Percentiles rank a stretch among this genome's conserved stretches.
Evolutionary conservation across 139 green algal species (phyloP).

Genomic region (Chlorokybus atmophyticus): DNA sequence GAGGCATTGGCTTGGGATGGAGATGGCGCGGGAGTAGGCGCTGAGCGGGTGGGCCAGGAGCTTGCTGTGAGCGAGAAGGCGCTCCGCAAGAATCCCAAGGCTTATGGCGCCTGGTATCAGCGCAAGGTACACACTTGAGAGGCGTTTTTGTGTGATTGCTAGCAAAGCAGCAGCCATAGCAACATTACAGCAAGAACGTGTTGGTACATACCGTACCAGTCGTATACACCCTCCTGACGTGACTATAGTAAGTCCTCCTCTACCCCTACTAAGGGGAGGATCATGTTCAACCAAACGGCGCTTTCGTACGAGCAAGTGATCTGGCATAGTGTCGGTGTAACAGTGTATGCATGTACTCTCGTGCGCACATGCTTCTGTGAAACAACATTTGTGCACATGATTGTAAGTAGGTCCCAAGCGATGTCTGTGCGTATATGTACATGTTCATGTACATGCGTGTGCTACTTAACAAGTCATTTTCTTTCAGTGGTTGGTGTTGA

Average conservation of each 20-base stretch:
- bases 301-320: no score
- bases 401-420: background rate
- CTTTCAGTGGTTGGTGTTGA: background rate
- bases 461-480: slow-evolving; percentile 27
- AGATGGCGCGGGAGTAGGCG: background rate
- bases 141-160: no score
- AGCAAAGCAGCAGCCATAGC: no score
- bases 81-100: slow-evolving; percentile 79
- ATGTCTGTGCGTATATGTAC: background rate
- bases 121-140: slow-evolving; percentile 30
- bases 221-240: background rate
- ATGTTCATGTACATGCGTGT: slow-evolving; percentile 7
- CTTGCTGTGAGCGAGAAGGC: slow-evolving; percentile 35
- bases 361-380: no score
- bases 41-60: background rate
- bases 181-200: background rate
- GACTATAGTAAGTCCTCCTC: background rate
- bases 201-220: background rate
- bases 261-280: background rate
- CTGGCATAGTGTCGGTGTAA: no score
- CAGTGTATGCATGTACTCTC: no score
- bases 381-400: background rate
- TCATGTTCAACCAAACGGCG: background rate
- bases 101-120: slow-evolving; percentile 88
- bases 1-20: background rate